A percentile compares a stretch with the other conserved stretches of the same genome.
Conservation (phyloP, 306 rosid genomes). For the Quercus agrifolia region DNA sequence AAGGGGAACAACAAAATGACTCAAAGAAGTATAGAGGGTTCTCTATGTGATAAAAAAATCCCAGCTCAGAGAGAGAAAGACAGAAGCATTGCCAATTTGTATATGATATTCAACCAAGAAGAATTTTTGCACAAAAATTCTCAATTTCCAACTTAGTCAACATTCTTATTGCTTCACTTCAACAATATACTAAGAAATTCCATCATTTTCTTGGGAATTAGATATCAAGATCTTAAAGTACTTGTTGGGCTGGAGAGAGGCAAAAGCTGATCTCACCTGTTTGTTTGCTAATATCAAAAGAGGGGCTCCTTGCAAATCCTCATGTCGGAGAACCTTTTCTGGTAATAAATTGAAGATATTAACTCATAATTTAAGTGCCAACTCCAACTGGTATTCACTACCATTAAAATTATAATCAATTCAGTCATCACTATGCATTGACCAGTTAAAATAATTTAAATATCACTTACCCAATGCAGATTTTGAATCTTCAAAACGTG, state of each 20-base stretch:
- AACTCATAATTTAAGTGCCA: slow-evolving; percentile 19
- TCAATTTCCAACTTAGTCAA: not conserved
- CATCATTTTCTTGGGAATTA: not conserved
- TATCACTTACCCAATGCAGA: slow-evolving; percentile 87
- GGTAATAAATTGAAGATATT: slow-evolving; percentile 35
- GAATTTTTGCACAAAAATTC: not conserved
- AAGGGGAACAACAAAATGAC: not conserved
- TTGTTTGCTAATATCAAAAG: slow-evolving; percentile 90
- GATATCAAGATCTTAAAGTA: not conserved
- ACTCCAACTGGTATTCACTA: slow-evolving; percentile 7
- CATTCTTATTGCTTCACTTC: not conserved
- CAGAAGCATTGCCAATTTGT: not conserved
- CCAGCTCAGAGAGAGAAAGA: not conserved
- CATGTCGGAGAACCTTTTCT: slow-evolving; percentile 94
- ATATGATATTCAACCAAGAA: not conserved
- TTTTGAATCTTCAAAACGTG: slow-evolving; percentile 92
- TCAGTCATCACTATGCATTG: slow-evolving; percentile 7
- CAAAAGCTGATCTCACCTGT: slow-evolving; percentile 57
- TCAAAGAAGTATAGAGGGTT: not conserved
- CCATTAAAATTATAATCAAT: slow-evolving; percentile 11
- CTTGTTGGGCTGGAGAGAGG: not conserved
- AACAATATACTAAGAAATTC: not conserved
- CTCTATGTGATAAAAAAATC: not conserved
- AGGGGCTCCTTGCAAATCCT: slow-evolving; percentile 98
- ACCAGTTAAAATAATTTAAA: slow-evolving; percentile 23